Evolutionary conservation across 2,329 filamentous ascomycete species (phyloP), one percentile per base, ranked within the genome.

Genomic region (Daldinia sp.): DNA sequence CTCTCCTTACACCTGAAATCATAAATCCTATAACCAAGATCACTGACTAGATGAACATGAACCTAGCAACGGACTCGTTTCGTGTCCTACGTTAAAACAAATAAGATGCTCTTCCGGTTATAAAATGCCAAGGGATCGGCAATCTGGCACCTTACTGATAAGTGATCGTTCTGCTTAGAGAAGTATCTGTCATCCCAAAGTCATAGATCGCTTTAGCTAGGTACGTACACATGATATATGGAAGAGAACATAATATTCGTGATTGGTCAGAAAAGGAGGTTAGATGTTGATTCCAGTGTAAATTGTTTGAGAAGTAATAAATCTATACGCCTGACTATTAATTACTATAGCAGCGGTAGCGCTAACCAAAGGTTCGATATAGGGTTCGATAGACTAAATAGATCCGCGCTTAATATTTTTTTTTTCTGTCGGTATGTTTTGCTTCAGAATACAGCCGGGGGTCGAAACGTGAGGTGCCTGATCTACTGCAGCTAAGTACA

Each of bases 391-490:
- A 37, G 41, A 61, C 60, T 67, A 69, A 67, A 68, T 70, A 72
- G 66, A 72, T 76, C 71, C 67, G 68, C 67, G 68, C 65, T 67
- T 67, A 69, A 64, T 30, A 26, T 2, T 33, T 30, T 33, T 50
- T 30, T 33, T 42, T 13, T 18, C 10, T 57, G 35, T 70, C 63
- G 67, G 67, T 61, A 63, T 65, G 77, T 79, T 77, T 79, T 75
- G 78, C 79, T 73, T 82, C 80, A 81, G 79, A 80, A 76, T 68
- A 71, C 62, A 74, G 50, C 76, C 73, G 72, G 77, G 74, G 76
- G 73, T 65, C 80, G 81, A 82, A 82, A 82, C 81, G 69, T 71
- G 71, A 66, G 65, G 69, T 77, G 78, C 77, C 74, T 79, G 76
- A 78, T 75, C 74, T 75, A 65, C 74, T 23, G 62, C 61, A 56